These are phyloP conservation scores for Lactarius indigo DNA, from an alignment of 768 basidiomycete genomes.

Conservation along the genomic window DNA sequence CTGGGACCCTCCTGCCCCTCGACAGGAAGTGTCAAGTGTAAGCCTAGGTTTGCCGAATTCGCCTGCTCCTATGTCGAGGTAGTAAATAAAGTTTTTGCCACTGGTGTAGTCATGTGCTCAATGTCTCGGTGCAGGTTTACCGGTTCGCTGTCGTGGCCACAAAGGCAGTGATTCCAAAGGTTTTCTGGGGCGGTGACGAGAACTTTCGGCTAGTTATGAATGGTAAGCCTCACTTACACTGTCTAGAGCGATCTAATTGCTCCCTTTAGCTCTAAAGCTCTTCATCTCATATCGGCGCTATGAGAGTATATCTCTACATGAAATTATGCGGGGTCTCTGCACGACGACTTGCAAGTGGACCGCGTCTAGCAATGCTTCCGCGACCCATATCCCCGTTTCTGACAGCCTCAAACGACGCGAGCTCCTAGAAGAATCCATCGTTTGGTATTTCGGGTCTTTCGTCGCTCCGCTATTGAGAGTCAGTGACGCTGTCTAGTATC, in stretches of 20 bases:
- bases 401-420: slow-evolving; percentile 78
- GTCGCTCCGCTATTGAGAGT: slow-evolving; percentile 77
- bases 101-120: background rate
- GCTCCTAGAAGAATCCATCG: slow-evolving; percentile 83
- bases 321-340: slow-evolving; percentile 70
- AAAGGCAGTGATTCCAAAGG: slow-evolving; percentile 64
- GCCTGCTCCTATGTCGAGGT: slow-evolving; percentile 65
- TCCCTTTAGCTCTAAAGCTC: slow-evolving; percentile 57
- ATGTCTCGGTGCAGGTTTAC: slow-evolving; percentile 51
- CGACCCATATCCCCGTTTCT: slow-evolving; percentile 48
- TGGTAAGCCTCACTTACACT: slow-evolving; percentile 37
- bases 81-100: slow-evolving; percentile 1
- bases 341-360: slow-evolving; percentile 81
- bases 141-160: slow-evolving; percentile 63
- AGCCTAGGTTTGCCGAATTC: slow-evolving; percentile 80
- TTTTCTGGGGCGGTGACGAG: slow-evolving; percentile 70
- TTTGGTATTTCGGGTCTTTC: slow-evolving; percentile 92
- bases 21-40: slow-evolving; percentile 39
- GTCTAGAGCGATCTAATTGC: background rate
- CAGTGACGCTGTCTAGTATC: slow-evolving; percentile 23
- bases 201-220: slow-evolving; percentile 60
- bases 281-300: slow-evolving; percentile 76
- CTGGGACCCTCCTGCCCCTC: slow-evolving; percentile 51
- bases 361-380: slow-evolving; percentile 40
- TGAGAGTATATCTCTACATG: slow-evolving; percentile 76